Evolutionary conservation across 768 basidiomycete species (phyloP).

Genomic region (Filobasidium floriforme): DNA sequence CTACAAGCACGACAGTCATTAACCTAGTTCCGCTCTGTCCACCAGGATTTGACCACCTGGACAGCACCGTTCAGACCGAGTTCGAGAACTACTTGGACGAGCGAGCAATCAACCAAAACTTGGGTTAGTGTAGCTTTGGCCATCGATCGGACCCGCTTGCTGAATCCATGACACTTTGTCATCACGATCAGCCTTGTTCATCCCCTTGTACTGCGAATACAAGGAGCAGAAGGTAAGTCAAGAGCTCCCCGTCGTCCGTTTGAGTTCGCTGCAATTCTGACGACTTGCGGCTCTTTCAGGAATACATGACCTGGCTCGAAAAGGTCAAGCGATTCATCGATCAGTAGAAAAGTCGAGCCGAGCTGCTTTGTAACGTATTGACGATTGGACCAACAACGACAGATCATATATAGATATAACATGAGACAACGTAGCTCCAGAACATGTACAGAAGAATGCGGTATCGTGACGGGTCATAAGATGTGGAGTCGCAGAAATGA

Average conservation of each 20-base stretch:
- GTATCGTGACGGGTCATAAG: background rate
- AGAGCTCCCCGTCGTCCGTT: background rate
- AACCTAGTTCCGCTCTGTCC: no score
- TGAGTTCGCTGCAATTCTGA: constrained; percentile 4
- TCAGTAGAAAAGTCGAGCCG: constrained; percentile 25
- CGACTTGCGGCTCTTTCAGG: constrained; percentile 49
- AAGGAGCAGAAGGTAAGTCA: constrained; percentile 83
- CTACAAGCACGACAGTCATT: no score
- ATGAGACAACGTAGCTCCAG: background rate
- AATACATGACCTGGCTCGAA: constrained; percentile 83
- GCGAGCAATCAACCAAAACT: constrained; percentile 72
- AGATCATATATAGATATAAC: no score
- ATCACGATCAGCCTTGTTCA: constrained; percentile 58
- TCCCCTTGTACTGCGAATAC: constrained; percentile 75
- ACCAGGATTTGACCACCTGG: constrained; percentile 76
- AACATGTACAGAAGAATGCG: background rate
- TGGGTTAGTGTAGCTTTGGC: constrained; percentile 43
- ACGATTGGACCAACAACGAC: no score
- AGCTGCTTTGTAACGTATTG: background rate
- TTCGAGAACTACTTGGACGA: constrained; percentile 84
- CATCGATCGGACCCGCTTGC: no score
- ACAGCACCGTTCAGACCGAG: constrained; percentile 76
- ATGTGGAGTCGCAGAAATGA: no score
- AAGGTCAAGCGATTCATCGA: constrained; percentile 78
- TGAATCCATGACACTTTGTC: background rate